Conservation (phyloP, 208 protist genomes). For the Herpetomonas samuelpessoai region DNA sequence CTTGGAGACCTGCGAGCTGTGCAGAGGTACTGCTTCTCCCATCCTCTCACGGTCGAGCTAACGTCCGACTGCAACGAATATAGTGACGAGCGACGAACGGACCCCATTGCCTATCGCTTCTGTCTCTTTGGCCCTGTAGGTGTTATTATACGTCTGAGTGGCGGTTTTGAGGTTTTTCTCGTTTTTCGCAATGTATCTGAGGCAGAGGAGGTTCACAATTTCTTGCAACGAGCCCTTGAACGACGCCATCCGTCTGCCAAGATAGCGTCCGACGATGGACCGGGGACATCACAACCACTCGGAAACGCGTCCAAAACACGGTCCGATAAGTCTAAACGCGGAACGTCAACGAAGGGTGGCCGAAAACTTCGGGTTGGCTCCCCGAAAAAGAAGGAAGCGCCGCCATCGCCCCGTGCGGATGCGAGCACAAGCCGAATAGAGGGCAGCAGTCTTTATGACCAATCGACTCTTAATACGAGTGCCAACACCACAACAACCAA, state of each 20-base stretch:
- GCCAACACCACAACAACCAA: too few species aligned
- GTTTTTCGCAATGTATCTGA: background rate
- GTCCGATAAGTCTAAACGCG: too few species aligned
- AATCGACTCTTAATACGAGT: too few species aligned
- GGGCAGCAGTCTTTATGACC: background rate
- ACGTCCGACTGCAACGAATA: background rate
- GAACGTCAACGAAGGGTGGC: too few species aligned
- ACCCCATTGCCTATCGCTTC: background rate
- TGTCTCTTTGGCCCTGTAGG: conserved; percentile 2
- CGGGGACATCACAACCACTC: too few species aligned
- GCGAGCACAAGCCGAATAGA: too few species aligned
- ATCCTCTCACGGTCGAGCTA: background rate
- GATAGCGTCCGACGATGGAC: too few species aligned
- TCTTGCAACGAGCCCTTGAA: background rate
- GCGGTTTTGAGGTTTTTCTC: background rate
- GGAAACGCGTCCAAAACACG: too few species aligned
- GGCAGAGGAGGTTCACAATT: background rate
- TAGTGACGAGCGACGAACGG: background rate
- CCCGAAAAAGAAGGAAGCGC: too few species aligned
- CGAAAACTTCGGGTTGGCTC: too few species aligned
- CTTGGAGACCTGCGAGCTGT: background rate
- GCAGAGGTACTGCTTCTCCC: background rate
- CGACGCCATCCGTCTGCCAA: too few species aligned
- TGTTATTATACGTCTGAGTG: background rate
- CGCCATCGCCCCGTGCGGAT: too few species aligned